Percentiles rank a stretch among this genome's conserved stretches.
These are phyloP conservation scores for Mycena kentingensis DNA, from an alignment of 768 basidiomycete species.

Conservation along the genomic window DNA sequence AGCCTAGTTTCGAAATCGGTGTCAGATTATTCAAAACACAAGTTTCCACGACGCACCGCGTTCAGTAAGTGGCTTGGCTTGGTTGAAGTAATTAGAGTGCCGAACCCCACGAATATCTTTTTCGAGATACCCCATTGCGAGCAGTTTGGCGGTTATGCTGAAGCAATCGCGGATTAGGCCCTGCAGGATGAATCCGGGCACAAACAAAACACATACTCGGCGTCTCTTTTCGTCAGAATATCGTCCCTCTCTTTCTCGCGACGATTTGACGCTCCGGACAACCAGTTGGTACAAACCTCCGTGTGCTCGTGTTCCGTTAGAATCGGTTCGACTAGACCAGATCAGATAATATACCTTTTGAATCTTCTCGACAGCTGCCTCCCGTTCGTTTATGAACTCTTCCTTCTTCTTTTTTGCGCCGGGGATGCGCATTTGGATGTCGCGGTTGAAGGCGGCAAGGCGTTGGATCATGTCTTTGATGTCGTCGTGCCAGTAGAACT, in stretches of 20 bases:
- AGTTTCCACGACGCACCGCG: constrained; percentile 23
- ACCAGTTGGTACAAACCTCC: constrained; percentile 11
- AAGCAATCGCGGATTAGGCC: background rate
- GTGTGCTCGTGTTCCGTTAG: constrained; percentile 10
- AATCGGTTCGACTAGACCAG: background rate
- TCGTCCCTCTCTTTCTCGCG: background rate
- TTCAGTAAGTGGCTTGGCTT: constrained; percentile 26
- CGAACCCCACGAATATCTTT: constrained; percentile 12
- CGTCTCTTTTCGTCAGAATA: constrained; percentile 1
- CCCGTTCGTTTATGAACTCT: constrained; percentile 26
- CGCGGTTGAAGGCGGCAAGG: constrained; percentile 20
- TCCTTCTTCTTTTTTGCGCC: constrained; percentile 30
- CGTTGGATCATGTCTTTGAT: constrained; percentile 26
- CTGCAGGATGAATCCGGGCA: no score
- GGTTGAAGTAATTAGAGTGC: background rate
- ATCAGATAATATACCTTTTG: constrained; percentile 9
- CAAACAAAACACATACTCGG: constrained; percentile 11
- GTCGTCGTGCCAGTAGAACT: constrained; percentile 38
- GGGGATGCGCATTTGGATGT: constrained; percentile 21
- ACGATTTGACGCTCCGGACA: background rate
- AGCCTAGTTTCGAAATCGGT: constrained; percentile 17
- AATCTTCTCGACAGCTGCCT: constrained; percentile 18
- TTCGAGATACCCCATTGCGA: constrained; percentile 22
- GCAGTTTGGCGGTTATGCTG: constrained; percentile 24
- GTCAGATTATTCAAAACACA: background rate